Base-by-base conservation (phyloP, 352 stramenopile genomes). In the Phytopythium vexans region DNA sequence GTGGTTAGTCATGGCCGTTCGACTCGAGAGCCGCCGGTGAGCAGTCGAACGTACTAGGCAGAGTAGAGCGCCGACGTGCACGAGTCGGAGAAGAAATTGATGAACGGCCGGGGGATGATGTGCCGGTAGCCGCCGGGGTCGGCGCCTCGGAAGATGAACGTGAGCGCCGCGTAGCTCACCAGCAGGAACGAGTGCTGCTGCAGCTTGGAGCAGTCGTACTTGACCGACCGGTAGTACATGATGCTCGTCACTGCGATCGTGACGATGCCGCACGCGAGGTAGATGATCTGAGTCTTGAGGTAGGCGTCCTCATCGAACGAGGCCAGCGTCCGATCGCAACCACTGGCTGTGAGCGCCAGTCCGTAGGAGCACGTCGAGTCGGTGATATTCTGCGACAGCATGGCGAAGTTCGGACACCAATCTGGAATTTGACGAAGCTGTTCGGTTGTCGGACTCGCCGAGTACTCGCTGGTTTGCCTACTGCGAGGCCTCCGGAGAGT, bases 11-110 rank as follows among this genome's bases (percentile, higher is more conserved):
- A 4, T 0, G 39, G 6, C 7, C 34, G 3, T 9, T 6, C 35
- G 10, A 44, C 33, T 34, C 1, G 39, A 10, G 36, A 38, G 15
- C 31, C 39, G 1, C 44, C 6, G 34, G 32, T 8, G n/a, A 32
- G 5, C 1, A 36, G 15, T 2, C 10, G 10, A n/a, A 62, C 62
- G 51, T 71, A 71, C 62, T 70, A 72, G 46, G 54, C 54, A 1
- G 66, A 61, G 44, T 72, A 71, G 12, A 74, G 52, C 3, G 61
- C 50, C 32, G 62, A 64, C 1, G 66, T 74, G 58, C 66, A 74
- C 6, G 66, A 55, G 41, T 74, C 62, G 16, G 53, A 63, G 15
- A 74, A 41, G 35, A 71, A 56, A n/a, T 50, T 57, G 42, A 10
- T 41, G 39, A 69, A 49, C 6, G 58, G 54, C 2, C 45, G 62